These are phyloP conservation scores for Perkinsus marinus DNA, from an alignment of 169 alveolate species.

Conservation along the genomic window DNA sequence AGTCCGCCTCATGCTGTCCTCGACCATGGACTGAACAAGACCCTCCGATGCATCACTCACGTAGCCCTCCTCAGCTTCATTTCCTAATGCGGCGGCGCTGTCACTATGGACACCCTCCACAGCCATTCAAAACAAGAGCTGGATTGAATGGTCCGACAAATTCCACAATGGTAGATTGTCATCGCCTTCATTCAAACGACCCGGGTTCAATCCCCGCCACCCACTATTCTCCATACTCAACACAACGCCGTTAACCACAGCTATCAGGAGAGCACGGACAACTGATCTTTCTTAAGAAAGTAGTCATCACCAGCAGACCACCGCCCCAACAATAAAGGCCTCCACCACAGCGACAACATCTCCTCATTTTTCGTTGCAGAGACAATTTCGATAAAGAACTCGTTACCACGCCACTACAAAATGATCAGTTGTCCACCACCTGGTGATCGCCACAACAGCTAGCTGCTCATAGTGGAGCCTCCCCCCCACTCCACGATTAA, in stretches of 20 bases:
- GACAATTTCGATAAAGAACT: no score
- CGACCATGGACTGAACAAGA: no score
- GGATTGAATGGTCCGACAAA: not conserved
- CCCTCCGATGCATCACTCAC: no score
- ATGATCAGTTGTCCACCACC: no score
- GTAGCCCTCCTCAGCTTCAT: no score
- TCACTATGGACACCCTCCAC: not conserved
- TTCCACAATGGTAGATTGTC: not conserved
- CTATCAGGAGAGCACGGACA: not conserved
- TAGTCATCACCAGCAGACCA: not conserved
- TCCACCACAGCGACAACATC: no score
- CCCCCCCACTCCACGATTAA: not conserved
- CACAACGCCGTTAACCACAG: not conserved
- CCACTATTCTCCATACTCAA: not conserved
- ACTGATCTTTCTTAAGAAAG: not conserved
- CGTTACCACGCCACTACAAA: no score
- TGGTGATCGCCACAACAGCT: not conserved
- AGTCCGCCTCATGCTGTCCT: not conserved
- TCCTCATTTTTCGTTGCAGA: no score
- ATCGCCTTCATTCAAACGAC: not conserved
- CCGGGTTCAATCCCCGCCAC: not conserved
- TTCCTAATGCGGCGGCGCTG: not conserved
- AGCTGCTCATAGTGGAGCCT: not conserved
- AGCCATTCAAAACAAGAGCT: not conserved
- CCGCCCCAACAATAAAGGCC: no score